Evolutionary conservation across 2,329 filamentous ascomycete species (phyloP).

Genomic region (Beauveria brongniartii): DNA sequence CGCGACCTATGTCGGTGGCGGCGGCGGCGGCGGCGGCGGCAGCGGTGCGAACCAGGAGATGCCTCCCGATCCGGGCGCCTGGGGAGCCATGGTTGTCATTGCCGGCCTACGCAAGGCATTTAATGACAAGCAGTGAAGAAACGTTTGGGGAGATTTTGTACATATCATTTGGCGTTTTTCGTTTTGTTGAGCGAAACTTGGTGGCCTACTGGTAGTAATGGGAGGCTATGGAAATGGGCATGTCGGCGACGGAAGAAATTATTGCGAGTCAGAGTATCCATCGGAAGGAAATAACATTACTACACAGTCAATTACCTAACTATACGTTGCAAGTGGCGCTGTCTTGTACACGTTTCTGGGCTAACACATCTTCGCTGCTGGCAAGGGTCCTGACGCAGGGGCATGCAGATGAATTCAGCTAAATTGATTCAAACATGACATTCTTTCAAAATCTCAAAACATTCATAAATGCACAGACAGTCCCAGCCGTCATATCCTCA

Average conservation of each 20-base stretch:
- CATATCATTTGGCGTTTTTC: constrained; percentile 1
- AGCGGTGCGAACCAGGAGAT: constrained; percentile 44
- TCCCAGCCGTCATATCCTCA: not conserved
- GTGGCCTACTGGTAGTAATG: not conserved
- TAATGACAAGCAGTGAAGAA: not conserved
- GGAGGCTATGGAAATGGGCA: not conserved
- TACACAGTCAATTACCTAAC: too few relatives aligned
- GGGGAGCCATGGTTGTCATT: constrained; percentile 55
- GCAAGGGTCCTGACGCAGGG: too few relatives aligned
- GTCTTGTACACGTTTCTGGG: too few relatives aligned
- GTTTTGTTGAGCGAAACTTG: not conserved
- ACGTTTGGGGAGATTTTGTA: not conserved
- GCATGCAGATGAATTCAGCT: too few relatives aligned
- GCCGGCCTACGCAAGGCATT: constrained; percentile 28
- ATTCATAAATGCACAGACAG: too few relatives aligned
- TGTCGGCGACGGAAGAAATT: not conserved
- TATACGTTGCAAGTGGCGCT: too few relatives aligned
- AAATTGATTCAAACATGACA: too few relatives aligned
- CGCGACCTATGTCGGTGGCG: constrained; percentile 62
- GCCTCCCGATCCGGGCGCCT: constrained; percentile 63
- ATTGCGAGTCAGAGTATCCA: not conserved
- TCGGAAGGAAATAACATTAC: not conserved
- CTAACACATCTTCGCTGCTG: too few relatives aligned
- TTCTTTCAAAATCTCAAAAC: too few relatives aligned
- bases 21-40: constrained; percentile 48